Evolutionary conservation across 164 flowering plant species (phyloP).

Genomic region (Aristolochia californica): DNA sequence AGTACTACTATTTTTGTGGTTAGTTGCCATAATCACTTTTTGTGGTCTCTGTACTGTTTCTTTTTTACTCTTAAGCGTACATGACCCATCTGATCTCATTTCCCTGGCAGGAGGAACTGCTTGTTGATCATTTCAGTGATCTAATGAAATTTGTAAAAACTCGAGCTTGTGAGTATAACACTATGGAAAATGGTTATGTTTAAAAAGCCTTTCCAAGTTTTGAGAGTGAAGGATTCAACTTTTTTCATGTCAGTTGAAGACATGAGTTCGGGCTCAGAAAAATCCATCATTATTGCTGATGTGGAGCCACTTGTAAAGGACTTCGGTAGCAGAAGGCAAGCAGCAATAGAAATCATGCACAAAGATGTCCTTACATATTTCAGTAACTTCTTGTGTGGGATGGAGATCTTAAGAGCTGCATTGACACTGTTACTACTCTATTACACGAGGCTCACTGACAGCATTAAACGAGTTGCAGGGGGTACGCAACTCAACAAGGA

Average conservation of each 20-base stretch:
- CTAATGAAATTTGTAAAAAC: slow-evolving; percentile 90
- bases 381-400: slow-evolving; percentile 94
- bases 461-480: slow-evolving; percentile 65
- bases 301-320: slow-evolving; percentile 94
- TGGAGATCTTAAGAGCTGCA: slow-evolving; percentile 96
- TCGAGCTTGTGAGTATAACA: slow-evolving; percentile 58
- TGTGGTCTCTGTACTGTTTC: too few species aligned
- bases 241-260: slow-evolving; percentile 69
- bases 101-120: slow-evolving; percentile 77
- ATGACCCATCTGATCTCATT: slow-evolving; percentile 2
- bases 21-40: neutral
- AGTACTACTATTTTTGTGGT: slow-evolving; percentile 76
- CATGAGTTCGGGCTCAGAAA: slow-evolving; percentile 44
- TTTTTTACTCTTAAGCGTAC: too few species aligned
- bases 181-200: neutral
- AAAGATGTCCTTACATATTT: slow-evolving; percentile 94
- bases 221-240: slow-evolving; percentile 5
- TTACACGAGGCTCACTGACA: slow-evolving; percentile 88
- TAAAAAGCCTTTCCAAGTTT: neutral
- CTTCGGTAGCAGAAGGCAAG: slow-evolving; percentile 87
- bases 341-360: slow-evolving; percentile 95
- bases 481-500: slow-evolving; percentile 80
- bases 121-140: slow-evolving; percentile 78
- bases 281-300: slow-evolving; percentile 52
- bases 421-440: slow-evolving; percentile 89